Base-by-base conservation (phyloP, 257 asterid genomes). In the Leonotis leonurus region DNA sequence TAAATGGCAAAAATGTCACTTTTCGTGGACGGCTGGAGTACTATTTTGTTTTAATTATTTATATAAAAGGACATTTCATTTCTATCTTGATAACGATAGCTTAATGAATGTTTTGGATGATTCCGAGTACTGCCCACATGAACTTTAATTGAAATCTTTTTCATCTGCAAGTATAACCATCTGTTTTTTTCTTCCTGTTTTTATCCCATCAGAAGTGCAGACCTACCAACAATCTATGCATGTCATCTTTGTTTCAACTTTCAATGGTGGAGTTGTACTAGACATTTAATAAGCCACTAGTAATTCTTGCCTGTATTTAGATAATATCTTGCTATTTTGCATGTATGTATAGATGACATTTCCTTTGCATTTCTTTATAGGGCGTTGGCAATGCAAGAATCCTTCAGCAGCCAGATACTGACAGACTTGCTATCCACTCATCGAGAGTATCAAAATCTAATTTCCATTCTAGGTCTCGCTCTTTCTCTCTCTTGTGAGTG, bases 361-460 rank as follows among this genome's bases (percentile, higher is more conserved):
- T 21, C 65, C 58, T 49, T 12, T 70, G 62, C 77, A 41, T 71
- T 56, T 14, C 5, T 69, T 41, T 68, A 20, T 58, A 88, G 98
- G 93, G 82, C 72, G 70, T 80, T 44, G 83, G 77, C 50, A 85
- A 75, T 48, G 67, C 76, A 5, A 84, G 93, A 72, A 77, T 70
- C 62, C 69, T 69, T 70, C 88, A 79, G 73, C 79, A 53, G 59
- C 70, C 81, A 22, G 95, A 86, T 53, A 64, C 88, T 16, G 95
- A 89, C 76, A 77, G 85, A 65, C 94, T 93, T 57, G 84, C 89
- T 62, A 74, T 84, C 75, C 99, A 87, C 73, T 89, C 95, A 45
- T 89, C 88, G 16, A 81, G 94, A 72, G 80, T 78, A 29, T 75
- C 96, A 45, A 87, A 76, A 77, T 85, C 94, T 30, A 81, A 70